Evolutionary conservation across 768 basidiomycete species (phyloP).

Genomic region (Russula emetica): DNA sequence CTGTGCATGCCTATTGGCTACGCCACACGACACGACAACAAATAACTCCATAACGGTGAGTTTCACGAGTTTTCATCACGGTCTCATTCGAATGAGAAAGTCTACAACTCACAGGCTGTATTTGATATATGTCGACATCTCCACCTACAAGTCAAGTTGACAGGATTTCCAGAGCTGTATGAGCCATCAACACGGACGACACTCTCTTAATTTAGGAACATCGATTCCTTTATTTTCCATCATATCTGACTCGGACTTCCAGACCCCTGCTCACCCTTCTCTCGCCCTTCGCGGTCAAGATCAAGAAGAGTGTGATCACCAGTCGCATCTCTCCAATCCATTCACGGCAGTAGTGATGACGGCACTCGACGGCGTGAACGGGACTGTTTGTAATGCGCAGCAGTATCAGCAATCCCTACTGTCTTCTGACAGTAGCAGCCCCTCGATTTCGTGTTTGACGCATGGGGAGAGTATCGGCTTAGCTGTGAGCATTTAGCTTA

Average conservation of each 20-base stretch:
- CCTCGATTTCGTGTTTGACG: slow-evolving; percentile 31
- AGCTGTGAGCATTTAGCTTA: slow-evolving; percentile 31
- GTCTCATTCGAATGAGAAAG: no score
- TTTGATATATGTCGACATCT: no score
- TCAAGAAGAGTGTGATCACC: neutral
- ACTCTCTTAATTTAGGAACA: neutral
- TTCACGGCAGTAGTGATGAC: neutral
- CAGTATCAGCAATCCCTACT: neutral
- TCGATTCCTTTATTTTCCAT: neutral
- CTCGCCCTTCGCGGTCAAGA: neutral
- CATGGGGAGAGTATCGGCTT: slow-evolving; percentile 39
- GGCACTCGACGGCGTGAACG: slow-evolving; percentile 1
- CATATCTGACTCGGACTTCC: neutral
- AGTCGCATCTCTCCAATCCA: neutral
- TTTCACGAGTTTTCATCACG: no score
- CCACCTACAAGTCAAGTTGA: no score
- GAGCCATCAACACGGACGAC: no score
- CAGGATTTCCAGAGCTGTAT: no score
- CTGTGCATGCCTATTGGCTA: no score
- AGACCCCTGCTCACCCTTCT: neutral
- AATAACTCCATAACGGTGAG: no score
- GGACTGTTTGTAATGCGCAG: slow-evolving; percentile 8
- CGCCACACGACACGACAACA: no score
- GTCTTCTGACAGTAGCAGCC: neutral
- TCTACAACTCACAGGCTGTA: no score